Evolutionary conservation across 495 filamentous ascomycete genomes (phyloP).

Genomic region (Aspergillus sclerotioniger): DNA sequence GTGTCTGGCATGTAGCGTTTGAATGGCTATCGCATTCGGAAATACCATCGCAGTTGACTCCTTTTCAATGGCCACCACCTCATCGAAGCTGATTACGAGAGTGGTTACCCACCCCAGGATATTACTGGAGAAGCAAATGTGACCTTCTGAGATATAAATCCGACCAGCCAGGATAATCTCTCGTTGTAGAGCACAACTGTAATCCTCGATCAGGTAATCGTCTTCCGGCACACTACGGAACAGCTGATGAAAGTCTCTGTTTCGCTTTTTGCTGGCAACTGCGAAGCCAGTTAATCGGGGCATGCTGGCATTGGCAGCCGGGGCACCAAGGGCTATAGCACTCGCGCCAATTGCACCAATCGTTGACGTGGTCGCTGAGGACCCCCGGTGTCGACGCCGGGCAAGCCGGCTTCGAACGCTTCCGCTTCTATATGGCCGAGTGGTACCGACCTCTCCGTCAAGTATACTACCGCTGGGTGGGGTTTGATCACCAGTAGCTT

Average conservation of each 20-base stretch:
- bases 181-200: conserved; percentile 91
- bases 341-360: conserved; percentile 69
- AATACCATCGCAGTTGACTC: conserved; percentile 94
- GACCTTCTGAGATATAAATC: conserved; percentile 93
- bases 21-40: conserved; percentile 95
- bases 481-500: conserved; percentile 54
- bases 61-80: conserved; percentile 95
- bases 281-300: conserved; percentile 91
- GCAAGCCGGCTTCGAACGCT: conserved; percentile 81
- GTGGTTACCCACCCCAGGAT: conserved; percentile 98
- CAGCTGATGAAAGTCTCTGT: conserved; percentile 87
- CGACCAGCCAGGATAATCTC: conserved; percentile 94
- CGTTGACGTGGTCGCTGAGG: conserved; percentile 74
- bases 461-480: conserved; percentile 64
- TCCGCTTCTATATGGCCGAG: conserved; percentile 64
- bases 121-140: conserved; percentile 98
- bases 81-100: conserved; percentile 95
- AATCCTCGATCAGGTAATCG: conserved; percentile 97
- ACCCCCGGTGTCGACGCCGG: conserved; percentile 73
- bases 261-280: conserved; percentile 92
- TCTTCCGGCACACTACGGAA: conserved; percentile 98
- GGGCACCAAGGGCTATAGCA: conserved; percentile 62
- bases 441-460: conserved; percentile 59
- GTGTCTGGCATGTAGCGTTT: conserved; percentile 91
- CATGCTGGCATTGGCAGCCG: conserved; percentile 53